These are phyloP conservation scores for Jamesozyma rosinii DNA, from an alignment of 805 yeast species.

Conservation along the genomic window DNA sequence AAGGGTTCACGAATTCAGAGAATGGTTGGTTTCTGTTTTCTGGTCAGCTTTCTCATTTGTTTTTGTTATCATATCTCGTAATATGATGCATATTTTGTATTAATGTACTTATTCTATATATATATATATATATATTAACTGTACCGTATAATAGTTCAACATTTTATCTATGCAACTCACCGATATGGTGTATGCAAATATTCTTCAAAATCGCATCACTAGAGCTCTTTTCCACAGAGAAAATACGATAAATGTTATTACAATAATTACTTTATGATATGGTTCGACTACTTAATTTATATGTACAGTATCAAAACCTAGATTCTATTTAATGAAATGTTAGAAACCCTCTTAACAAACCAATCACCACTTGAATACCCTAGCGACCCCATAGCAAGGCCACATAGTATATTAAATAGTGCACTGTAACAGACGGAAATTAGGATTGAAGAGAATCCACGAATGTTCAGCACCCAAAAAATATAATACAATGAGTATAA, in stretches of 20 bases:
- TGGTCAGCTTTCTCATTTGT: too few relatives aligned
- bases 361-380: conserved; percentile 58
- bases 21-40: too few relatives aligned
- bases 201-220: too few relatives aligned
- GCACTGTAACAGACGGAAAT: conserved; percentile 66
- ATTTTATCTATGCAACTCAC: too few relatives aligned
- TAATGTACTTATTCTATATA: too few relatives aligned
- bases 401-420: conserved; percentile 51
- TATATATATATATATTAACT: conserved; percentile 1
- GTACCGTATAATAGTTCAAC: not conserved
- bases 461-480: conserved; percentile 45
- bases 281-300: too few relatives aligned
- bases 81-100: not conserved
- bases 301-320: not conserved
- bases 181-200: too few relatives aligned
- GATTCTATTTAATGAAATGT: not conserved
- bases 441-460: conserved; percentile 57
- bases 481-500: conserved; percentile 62
- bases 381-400: conserved; percentile 66
- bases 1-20: too few relatives aligned
- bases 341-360: conserved; percentile 42
- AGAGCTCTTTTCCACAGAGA: too few relatives aligned
- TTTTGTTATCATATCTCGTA: not conserved
- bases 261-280: too few relatives aligned
- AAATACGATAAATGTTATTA: too few relatives aligned